Evolutionary conservation across 2,329 filamentous ascomycete genomes (phyloP).

Genomic region (Zymoseptoria tritici): DNA sequence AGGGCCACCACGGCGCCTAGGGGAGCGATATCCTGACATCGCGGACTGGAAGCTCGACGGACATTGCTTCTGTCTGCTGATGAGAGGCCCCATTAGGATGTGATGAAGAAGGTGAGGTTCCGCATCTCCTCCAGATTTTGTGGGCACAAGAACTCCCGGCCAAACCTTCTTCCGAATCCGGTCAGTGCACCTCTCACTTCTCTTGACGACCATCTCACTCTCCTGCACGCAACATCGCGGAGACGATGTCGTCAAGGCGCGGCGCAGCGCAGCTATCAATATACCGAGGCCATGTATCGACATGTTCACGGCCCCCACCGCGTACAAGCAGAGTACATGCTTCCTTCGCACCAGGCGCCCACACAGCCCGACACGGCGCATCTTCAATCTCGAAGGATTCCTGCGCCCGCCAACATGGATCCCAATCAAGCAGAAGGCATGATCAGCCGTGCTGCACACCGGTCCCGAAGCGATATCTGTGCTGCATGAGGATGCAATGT

Average conservation of each 20-base stretch:
- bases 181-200: neutral
- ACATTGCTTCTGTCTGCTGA: too few relatives aligned
- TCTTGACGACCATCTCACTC: neutral
- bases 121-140: too few relatives aligned
- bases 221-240: neutral
- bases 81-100: too few relatives aligned
- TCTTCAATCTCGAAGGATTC: neutral
- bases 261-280: too few relatives aligned
- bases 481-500: neutral
- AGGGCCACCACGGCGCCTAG: neutral
- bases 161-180: neutral
- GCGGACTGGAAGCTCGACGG: neutral
- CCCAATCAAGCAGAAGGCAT: neutral
- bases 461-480: neutral
- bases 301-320: too few relatives aligned
- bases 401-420: neutral
- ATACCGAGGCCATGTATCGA: too few relatives aligned
- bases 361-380: neutral
- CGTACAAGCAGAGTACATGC: neutral
- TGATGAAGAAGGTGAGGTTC: too few relatives aligned
- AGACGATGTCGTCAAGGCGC: neutral
- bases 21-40: neutral
- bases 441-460: neutral
- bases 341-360: neutral
- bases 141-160: neutral